A percentile compares a stretch with the other conserved stretches of the same genome.
phyloP scores from a whole-genome alignment of 768 basidiomycete genomes.

The Flagelloscypha sp. region DNA sequence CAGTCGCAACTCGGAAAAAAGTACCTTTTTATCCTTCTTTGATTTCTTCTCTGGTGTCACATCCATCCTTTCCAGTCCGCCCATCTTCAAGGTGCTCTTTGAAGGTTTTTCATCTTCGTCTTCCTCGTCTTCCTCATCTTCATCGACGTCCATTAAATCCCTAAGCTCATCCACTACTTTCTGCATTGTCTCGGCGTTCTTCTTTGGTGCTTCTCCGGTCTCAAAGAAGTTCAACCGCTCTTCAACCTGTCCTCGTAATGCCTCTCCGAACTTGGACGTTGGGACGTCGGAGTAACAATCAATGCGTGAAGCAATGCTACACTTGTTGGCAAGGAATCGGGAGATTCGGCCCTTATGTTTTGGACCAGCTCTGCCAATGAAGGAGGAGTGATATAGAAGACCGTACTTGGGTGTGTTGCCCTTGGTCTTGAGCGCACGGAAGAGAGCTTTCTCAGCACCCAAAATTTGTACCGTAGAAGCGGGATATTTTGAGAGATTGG shows the following conservation, averaged over 20 bases:
- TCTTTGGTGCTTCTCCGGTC: constrained; percentile 78
- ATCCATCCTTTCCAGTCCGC: constrained; percentile 53
- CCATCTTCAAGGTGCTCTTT: constrained; percentile 37
- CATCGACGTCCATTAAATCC: constrained; percentile 63
- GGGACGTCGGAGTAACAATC: constrained; percentile 89
- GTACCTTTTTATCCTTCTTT: constrained; percentile 26
- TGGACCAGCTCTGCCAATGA: constrained; percentile 90
- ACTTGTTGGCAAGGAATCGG: constrained; percentile 98
- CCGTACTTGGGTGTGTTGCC: constrained; percentile 99
- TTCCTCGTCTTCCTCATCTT: constrained; percentile 51
- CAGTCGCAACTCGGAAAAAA: no score
- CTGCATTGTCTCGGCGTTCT: constrained; percentile 87
- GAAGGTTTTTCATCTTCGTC: constrained; percentile 42
- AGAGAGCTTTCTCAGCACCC: constrained; percentile 96
- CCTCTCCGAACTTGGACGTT: constrained; percentile 91
- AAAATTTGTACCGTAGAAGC: constrained; percentile 97
- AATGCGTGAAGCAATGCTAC: constrained; percentile 93
- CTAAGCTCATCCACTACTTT: constrained; percentile 78
- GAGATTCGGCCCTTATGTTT: constrained; percentile 98
- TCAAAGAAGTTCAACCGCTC: constrained; percentile 94
- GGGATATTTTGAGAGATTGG: constrained; percentile 96
- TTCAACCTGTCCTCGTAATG: constrained; percentile 88
- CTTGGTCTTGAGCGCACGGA: constrained; percentile 96
- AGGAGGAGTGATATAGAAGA: constrained; percentile 93
- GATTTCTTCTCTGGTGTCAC: constrained; percentile 46